Percentiles rank a stretch among this genome's conserved stretches.
These are phyloP conservation scores for Coemansia guatemalensis DNA, from an alignment of 192 early-diverging fungal species.

Conservation along the genomic window DNA sequence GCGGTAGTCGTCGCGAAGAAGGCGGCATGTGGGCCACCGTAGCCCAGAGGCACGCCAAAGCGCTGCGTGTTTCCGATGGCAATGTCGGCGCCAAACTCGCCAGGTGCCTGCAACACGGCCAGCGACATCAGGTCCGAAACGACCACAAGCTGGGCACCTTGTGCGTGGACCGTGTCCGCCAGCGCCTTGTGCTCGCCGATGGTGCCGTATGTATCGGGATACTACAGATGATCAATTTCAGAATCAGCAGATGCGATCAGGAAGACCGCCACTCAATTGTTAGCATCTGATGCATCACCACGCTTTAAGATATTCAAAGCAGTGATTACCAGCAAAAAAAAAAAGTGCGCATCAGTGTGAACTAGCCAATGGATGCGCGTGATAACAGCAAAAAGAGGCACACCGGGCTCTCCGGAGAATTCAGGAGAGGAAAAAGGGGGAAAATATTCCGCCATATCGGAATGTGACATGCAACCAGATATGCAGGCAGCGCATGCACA, in stretches of 20 bases:
- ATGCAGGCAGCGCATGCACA: conserved; percentile 5
- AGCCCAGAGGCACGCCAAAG: conserved; percentile 98
- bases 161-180: conserved; percentile 72
- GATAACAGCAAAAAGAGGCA: not conserved
- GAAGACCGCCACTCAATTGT: not conserved
- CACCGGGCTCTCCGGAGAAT: not conserved
- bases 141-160: conserved; percentile 83
- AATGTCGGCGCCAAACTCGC: conserved; percentile 97
- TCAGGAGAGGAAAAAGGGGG: not conserved
- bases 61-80: conserved; percentile 97
- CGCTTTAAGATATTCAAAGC: conserved; percentile 10
- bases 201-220: conserved; percentile 87
- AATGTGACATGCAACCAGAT: not conserved
- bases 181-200: conserved; percentile 83
- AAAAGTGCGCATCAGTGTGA: not conserved
- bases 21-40: conserved; percentile 98
- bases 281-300: not conserved
- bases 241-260: conserved; percentile 3
- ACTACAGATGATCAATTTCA: conserved; percentile 56
- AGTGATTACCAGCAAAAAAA: conserved; percentile 9
- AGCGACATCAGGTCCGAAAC: conserved; percentile 94
- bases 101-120: conserved; percentile 87
- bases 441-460: not conserved
- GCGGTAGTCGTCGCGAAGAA: conserved; percentile 94
- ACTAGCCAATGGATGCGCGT: not conserved